Evolutionary conservation across 1,139 yeast genomes (phyloP), one percentile per base, ranked within the genome.

Genomic region (Kazachstania sp.): DNA sequence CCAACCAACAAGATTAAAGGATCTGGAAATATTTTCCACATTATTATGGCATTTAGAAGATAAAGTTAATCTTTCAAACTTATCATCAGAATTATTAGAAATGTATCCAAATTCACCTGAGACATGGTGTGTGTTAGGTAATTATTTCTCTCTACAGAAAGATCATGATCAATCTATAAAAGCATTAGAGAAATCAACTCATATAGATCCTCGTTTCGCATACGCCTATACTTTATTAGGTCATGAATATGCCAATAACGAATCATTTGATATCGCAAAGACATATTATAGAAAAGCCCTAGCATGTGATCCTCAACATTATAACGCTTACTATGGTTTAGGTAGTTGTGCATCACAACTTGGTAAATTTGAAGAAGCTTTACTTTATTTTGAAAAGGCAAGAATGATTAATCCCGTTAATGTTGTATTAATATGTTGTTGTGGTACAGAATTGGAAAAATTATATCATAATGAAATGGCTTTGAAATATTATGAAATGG

Each of bases 221-320:
- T 92, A 92, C 63, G 96, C 96, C 1, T 85, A 86, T 61, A 90
- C 97, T 0, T 72, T 94, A 49, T 88, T 86, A 68, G 99, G 97
- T 0, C 98, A 94, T 65, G 99, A 94, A 66, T 81, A 78, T 60
- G 81, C 87, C 39, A 78, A 92, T 5, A 86, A 80, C 59, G 98
- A 94, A 66, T 88, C 95, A 43, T 86, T 83, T 66, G 97, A 90
- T 61, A 79, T 82, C 66, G 97, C 98, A 0, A 75, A 86, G 53
- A 87, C 83, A 51, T 79, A 86, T 53, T 94, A 88, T 72, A 70
- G 97, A 37, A 72, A 75, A 51, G 94, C 97, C 9, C 73, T 92
- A 41, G 69, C 84, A 16, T 74, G 82, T 41, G 95, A 92, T 59
- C 74, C 83, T 44, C 74, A 92, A 49, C 97, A 88, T 64, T 92